Conservation (phyloP, 495 filamentous ascomycete species). For the Pyronema domesticum region DNA sequence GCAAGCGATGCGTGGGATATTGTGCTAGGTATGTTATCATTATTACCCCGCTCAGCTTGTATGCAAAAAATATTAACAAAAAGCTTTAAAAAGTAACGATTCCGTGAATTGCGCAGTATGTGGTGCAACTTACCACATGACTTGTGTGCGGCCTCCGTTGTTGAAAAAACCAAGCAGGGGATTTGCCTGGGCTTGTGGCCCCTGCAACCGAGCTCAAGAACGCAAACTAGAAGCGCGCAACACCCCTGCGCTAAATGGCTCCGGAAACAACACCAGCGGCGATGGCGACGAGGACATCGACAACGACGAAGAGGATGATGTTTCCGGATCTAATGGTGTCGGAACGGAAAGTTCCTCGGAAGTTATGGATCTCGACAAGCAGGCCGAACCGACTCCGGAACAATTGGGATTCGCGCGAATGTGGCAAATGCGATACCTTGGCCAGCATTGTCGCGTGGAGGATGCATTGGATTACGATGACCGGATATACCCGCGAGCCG, state of each 20-base stretch:
- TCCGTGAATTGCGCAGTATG: constrained; percentile 97
- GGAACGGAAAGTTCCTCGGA: constrained; percentile 32
- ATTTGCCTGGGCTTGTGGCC: constrained; percentile 94
- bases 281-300: constrained; percentile 60
- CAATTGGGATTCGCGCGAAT: constrained; percentile 79
- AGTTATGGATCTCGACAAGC: constrained; percentile 38
- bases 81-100: constrained; percentile 44
- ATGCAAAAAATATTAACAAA: neutral
- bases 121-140: constrained; percentile 92
- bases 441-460: constrained; percentile 88
- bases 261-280: constrained; percentile 32
- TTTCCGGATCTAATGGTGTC: constrained; percentile 32
- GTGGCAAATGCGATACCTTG: constrained; percentile 93
- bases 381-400: constrained; percentile 47
- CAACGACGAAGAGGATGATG: constrained; percentile 61
- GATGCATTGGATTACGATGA: constrained; percentile 96
- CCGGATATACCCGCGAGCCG: constrained; percentile 89
- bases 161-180: constrained; percentile 94
- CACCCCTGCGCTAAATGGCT: constrained; percentile 43
- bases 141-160: constrained; percentile 80
- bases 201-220: constrained; percentile 87
- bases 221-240: constrained; percentile 79
- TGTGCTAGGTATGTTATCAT: constrained; percentile 58
- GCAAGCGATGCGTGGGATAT: constrained; percentile 76
- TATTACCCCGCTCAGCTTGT: neutral